phyloP scores from a whole-genome alignment of 2,329 filamentous ascomycete species.

The Fusarium chaquense region DNA sequence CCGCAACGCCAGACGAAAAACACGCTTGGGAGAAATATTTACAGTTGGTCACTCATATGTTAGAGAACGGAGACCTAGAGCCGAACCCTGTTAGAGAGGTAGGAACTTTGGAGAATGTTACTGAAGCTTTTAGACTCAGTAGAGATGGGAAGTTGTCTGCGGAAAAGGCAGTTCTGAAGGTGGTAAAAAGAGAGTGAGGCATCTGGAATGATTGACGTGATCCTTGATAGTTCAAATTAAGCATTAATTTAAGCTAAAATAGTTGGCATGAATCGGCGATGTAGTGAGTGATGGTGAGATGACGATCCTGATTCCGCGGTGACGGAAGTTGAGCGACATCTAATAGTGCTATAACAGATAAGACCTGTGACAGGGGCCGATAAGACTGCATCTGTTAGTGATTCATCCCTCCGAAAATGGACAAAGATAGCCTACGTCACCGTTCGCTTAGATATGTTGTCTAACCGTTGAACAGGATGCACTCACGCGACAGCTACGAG shows the following conservation, averaged over 20 bases:
- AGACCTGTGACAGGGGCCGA: fast-evolving
- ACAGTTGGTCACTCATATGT: background rate
- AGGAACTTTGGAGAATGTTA: background rate
- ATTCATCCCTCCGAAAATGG: background rate
- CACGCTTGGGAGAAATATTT: background rate
- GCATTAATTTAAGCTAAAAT: constrained; percentile 5
- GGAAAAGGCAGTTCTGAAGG: constrained; percentile 5
- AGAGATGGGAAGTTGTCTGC: constrained; percentile 11
- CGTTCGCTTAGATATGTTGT: no score
- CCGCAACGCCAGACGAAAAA: background rate
- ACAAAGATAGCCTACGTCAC: background rate
- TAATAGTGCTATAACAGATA: background rate
- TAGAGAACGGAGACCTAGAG: background rate
- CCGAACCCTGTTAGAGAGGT: constrained; percentile 1
- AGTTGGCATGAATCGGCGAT: background rate
- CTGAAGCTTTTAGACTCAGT: constrained; percentile 8
- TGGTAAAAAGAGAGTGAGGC: background rate
- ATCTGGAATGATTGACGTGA: background rate
- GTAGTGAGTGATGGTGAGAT: background rate
- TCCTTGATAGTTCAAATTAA: background rate
- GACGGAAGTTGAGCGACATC: background rate
- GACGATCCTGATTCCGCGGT: background rate
- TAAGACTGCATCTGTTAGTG: background rate
- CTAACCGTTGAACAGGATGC: background rate
- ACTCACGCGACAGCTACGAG: background rate